Percentiles rank a stretch among this genome's conserved stretches.
Conservation (phyloP, 805 yeast species). For the Pichia eremophila region DNA sequence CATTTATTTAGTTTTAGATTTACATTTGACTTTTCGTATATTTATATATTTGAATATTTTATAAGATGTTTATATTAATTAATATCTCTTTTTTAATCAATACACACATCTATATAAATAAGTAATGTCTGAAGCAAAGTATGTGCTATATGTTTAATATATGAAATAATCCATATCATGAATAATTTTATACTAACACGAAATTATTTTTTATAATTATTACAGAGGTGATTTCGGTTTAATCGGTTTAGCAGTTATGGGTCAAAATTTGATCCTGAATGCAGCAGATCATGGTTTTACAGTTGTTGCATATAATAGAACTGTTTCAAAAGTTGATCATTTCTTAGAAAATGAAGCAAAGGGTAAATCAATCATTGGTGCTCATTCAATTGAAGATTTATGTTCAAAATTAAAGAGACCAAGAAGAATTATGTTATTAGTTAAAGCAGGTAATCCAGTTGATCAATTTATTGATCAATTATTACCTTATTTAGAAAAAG, state of each 20-base stretch:
- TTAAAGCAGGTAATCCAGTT: slow-evolving; percentile 95
- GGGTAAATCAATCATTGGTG: slow-evolving; percentile 94
- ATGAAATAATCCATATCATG: no score
- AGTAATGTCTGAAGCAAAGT: slow-evolving; percentile 6
- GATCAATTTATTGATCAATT: slow-evolving; percentile 84
- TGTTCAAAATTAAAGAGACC: slow-evolving; percentile 89
- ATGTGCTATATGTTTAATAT: neutral
- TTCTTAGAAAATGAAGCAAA: slow-evolving; percentile 92
- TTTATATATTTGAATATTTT: no score
- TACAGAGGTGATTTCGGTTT: slow-evolving; percentile 90
- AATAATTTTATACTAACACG: slow-evolving; percentile 2
- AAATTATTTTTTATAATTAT: neutral
- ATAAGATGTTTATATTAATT: neutral
- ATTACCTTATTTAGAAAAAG: slow-evolving; percentile 85
- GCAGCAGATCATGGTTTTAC: slow-evolving; percentile 99
- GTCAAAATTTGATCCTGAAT: slow-evolving; percentile 93
- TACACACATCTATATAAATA: neutral
- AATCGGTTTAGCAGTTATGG: slow-evolving; percentile 99
- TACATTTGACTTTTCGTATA: no score
- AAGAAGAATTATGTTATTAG: slow-evolving; percentile 87
- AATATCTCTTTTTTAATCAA: neutral
- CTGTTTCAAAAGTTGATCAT: slow-evolving; percentile 89
- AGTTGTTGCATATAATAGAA: slow-evolving; percentile 98
- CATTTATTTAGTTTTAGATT: no score
- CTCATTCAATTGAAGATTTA: slow-evolving; percentile 84